phyloP scores from a whole-genome alignment of 495 filamentous ascomycete genomes.

The Achaetomiella virescens region DNA sequence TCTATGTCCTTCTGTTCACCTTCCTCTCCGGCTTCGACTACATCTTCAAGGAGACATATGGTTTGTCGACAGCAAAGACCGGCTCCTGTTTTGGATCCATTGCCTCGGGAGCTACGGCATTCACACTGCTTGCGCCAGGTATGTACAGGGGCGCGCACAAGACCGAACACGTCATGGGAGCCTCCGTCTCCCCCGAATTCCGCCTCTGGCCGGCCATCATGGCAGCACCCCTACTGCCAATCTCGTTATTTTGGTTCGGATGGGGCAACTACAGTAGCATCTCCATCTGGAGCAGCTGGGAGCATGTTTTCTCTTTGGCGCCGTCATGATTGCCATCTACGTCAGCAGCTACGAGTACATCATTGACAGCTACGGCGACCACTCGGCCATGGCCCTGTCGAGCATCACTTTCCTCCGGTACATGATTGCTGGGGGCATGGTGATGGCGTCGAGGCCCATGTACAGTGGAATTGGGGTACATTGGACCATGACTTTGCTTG shows the following conservation, averaged over 20 bases:
- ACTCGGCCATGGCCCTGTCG: conserved; percentile 41
- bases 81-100: conserved; percentile 56
- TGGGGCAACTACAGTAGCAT: conserved; percentile 49
- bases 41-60: conserved; percentile 56
- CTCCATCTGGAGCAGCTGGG: conserved; percentile 32
- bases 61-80: conserved; percentile 47
- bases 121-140: conserved; percentile 43
- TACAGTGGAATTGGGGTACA: conserved; percentile 32
- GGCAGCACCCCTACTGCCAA: conserved; percentile 49
- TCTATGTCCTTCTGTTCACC: conserved; percentile 63
- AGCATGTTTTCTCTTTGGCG: conserved; percentile 31
- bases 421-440: conserved; percentile 45
- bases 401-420: conserved; percentile 49
- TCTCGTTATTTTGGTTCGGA: conserved; percentile 58
- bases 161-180: conserved; percentile 31
- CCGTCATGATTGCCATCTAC: conserved; percentile 33
- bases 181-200: conserved; percentile 44
- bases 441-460: conserved; percentile 32
- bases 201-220: conserved; percentile 55
- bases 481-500: conserved; percentile 30
- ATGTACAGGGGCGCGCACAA: conserved; percentile 53
- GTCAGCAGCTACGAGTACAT: conserved; percentile 51
- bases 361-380: conserved; percentile 48
- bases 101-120: conserved; percentile 46
- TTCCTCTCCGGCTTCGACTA: conserved; percentile 61